These are phyloP conservation scores for Sporothrix inflata DNA, from an alignment of 2,329 filamentous ascomycete genomes.

Conservation along the genomic window DNA sequence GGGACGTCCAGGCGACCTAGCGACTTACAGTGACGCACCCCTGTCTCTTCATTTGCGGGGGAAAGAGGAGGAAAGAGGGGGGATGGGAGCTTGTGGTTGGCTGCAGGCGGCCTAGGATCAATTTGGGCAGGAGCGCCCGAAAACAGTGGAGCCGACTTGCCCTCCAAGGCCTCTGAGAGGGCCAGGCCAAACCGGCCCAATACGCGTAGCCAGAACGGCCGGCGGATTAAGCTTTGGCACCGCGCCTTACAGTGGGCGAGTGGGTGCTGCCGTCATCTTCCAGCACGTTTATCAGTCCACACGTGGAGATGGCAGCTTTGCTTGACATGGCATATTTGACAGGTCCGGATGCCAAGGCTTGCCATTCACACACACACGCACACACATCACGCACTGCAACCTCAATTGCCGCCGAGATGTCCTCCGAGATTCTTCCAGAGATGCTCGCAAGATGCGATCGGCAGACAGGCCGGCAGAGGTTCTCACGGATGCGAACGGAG, in stretches of 20 bases:
- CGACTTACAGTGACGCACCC: background rate
- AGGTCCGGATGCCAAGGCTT: background rate
- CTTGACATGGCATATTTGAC: background rate
- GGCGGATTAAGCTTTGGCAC: background rate
- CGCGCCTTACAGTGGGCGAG: background rate
- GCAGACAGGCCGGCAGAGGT: background rate
- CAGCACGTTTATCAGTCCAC: too few relatives aligned
- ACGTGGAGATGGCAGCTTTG: background rate
- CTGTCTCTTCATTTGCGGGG: background rate
- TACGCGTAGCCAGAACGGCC: background rate
- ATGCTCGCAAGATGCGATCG: background rate
- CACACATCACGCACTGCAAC: slow-evolving; percentile 17
- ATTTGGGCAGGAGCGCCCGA: background rate
- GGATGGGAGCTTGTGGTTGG: background rate
- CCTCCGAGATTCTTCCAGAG: background rate
- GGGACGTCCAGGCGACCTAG: background rate
- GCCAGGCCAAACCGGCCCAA: background rate
- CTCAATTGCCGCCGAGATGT: slow-evolving; percentile 8
- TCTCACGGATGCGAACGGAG: background rate
- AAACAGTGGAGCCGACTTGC: too few relatives aligned
- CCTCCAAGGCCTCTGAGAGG: too few relatives aligned
- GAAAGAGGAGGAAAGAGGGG: background rate
- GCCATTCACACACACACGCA: background rate
- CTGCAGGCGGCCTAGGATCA: background rate
- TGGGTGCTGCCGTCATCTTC: background rate